Evolutionary conservation across 2,329 filamentous ascomycete species (phyloP).

Genomic region (Macrophomina pseudophaseolina): DNA sequence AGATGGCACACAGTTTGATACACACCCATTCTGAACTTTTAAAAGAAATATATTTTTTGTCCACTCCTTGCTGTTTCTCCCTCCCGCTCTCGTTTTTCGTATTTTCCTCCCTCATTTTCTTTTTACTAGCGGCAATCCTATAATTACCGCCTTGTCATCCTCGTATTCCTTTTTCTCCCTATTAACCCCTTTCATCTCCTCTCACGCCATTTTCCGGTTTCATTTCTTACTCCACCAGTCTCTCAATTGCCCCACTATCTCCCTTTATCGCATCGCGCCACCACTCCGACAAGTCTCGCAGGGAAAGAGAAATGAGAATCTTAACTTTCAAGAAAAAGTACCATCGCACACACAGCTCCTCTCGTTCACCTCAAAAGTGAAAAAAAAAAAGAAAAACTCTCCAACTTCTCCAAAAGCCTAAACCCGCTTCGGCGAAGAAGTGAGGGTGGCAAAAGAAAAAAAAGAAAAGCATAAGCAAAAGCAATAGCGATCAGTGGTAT

Average conservation of each 20-base stretch:
- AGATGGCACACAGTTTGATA: no score
- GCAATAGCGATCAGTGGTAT: constrained; percentile 3
- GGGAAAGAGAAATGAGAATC: neutral
- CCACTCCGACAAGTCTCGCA: neutral
- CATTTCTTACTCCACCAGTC: neutral
- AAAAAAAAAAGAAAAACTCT: neutral
- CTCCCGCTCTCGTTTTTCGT: neutral
- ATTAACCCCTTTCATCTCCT: neutral
- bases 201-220: no score
- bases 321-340: no score
- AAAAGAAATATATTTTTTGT: neutral
- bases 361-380: no score
- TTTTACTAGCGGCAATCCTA: no score
- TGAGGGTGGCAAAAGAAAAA: neutral
- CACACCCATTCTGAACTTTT: neutral
- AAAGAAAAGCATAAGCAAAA: neutral
- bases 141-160: no score
- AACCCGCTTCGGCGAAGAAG: neutral
- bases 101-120: neutral
- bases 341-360: no score
- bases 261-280: no score
- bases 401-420: neutral
- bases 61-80: no score
- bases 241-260: no score
- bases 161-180: neutral